A percentile compares a stretch with the other conserved stretches of the same genome.
These are phyloP conservation scores for Colletotrichum neosansevieriae DNA, from an alignment of 2,329 filamentous ascomycete species.

Conservation along the genomic window DNA sequence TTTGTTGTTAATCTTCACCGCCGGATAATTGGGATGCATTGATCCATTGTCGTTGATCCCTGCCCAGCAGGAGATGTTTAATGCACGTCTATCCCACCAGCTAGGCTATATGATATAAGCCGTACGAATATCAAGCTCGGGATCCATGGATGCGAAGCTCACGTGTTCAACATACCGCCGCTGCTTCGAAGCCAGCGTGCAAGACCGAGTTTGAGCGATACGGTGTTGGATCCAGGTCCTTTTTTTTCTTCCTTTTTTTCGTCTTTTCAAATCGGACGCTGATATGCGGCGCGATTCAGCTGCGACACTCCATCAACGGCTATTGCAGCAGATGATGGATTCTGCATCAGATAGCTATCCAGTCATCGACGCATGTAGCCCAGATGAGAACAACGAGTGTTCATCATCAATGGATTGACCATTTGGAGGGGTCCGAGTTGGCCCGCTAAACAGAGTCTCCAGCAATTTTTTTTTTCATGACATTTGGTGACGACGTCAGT, in stretches of 20 bases:
- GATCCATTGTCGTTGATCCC: slow-evolving; percentile 1
- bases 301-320: background rate
- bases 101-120: background rate
- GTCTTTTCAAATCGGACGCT: background rate
- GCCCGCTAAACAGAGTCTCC: too few relatives aligned
- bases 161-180: slow-evolving; percentile 1
- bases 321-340: background rate
- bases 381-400: background rate
- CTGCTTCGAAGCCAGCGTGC: background rate
- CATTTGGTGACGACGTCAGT: slow-evolving; percentile 4
- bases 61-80: background rate
- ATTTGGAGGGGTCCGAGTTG: background rate
- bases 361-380: background rate
- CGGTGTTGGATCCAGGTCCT: background rate
- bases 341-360: too few relatives aligned
- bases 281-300: background rate
- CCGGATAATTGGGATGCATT: background rate
- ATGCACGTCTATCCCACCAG: too few relatives aligned
- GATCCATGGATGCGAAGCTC: background rate
- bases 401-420: background rate
- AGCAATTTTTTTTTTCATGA: background rate
- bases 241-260: background rate
- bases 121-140: slow-evolving; percentile 5
- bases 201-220: background rate
- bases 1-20: slow-evolving; percentile 10